Base-by-base conservation (phyloP, 805 yeast genomes). In the Ogataea ramenticola region DNA sequence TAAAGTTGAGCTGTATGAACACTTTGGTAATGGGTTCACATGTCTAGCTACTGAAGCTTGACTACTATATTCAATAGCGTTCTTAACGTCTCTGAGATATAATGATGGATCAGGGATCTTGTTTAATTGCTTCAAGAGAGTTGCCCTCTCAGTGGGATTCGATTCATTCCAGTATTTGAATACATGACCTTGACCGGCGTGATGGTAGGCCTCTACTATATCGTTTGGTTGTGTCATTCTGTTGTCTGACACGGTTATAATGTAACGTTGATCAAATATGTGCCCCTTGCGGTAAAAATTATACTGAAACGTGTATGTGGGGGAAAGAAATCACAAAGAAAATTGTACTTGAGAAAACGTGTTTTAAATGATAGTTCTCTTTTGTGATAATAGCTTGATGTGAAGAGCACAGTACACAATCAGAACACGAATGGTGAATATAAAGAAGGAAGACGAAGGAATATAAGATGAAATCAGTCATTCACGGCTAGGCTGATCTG, bases 141-240 rank as follows among this genome's bases (percentile, higher is more conserved):
- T 31, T 2, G 51, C 46, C 51, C 70, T 67, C 43, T 77, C 67
- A 1, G 48, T 59, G 1, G 49, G 45, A 5, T 60, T 35, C 36
- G 80, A 61, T 12, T 53, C 40, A 35, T 71, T 71, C 66, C 72
- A 73, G 49, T 70, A 72, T 26, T 64, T 56, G 56, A 79, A 79
- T 16, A 80, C 52, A 46, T 79, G 84, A 3, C 51, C 56, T 56
- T 80, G 87, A 9, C 72, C 71, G 0, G 82, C 80, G 5, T 62
- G 55, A 21, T 54, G 56, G 52, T 66, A 79, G 15, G 40, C 44
- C 8, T 49, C 41, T 26, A 43, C 51, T 8, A 60, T 42, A 10
- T 40, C 32, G 6, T 32, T 24, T 1, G 43, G 39, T 14, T 47
- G 47, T 11, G 45, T 44, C 49, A 44, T 44, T 8, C 7, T 34